Percentiles rank a stretch among this genome's conserved stretches.
phyloP scores from a whole-genome alignment of 495 filamentous ascomycete genomes.

The Schizothecium vesticola region DNA sequence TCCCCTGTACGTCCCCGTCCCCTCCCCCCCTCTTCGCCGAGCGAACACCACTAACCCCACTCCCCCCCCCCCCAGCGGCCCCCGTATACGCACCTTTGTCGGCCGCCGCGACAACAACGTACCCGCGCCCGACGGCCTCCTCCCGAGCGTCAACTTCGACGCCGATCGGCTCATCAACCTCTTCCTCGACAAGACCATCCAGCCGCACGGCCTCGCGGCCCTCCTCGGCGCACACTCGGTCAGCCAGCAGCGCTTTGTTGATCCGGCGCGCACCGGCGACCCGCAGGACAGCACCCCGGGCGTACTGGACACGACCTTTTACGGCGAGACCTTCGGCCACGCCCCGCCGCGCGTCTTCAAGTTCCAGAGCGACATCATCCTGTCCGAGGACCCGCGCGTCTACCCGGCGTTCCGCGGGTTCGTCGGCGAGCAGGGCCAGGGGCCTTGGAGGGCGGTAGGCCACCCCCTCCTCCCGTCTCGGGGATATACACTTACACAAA shows the following conservation, averaged over 20 bases:
- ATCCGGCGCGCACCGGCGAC: constrained; percentile 28
- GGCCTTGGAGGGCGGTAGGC: constrained; percentile 24
- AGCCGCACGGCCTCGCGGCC: constrained; percentile 39
- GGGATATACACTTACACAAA: too few species aligned
- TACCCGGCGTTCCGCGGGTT: constrained; percentile 27
- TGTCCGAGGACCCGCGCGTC: constrained; percentile 34
- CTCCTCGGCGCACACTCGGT: constrained; percentile 48
- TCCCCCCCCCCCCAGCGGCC: constrained; percentile 15
- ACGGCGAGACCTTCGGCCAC: constrained; percentile 33
- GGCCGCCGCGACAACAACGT: constrained; percentile 26
- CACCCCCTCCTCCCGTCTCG: too few species aligned
- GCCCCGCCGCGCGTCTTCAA: constrained; percentile 40
- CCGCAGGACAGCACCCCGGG: constrained; percentile 35
- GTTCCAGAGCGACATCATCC: constrained; percentile 39
- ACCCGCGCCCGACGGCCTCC: constrained; percentile 22
- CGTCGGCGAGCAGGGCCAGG: constrained; percentile 23
- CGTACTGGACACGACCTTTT: constrained; percentile 40
- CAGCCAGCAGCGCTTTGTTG: constrained; percentile 40
- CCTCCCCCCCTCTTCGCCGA: background rate
- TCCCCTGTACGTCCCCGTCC: constrained; percentile 19
- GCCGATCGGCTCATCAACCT: constrained; percentile 31
- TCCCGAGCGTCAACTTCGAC: constrained; percentile 22
- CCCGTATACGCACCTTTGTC: constrained; percentile 31
- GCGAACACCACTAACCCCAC: background rate
- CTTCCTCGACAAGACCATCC: constrained; percentile 47